A percentile compares a stretch with the other conserved stretches of the same genome.
phyloP scores from a whole-genome alignment of 768 basidiomycete genomes.

The Kwoniella europaea region DNA sequence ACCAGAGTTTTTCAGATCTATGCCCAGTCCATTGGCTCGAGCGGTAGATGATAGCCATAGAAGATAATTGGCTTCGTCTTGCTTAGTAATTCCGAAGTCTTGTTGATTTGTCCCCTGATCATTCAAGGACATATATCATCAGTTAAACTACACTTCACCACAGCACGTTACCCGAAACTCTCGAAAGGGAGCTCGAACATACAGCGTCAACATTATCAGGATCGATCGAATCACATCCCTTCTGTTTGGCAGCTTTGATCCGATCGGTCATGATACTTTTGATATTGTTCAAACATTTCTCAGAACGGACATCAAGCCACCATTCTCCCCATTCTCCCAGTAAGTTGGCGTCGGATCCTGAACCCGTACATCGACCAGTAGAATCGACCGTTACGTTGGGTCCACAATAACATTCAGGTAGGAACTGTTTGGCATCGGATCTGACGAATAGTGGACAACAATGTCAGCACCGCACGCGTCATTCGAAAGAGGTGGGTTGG shows the following conservation, averaged over 20 bases:
- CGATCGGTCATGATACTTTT: conserved; percentile 21
- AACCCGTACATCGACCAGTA: conserved; percentile 24
- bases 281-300: conserved; percentile 32
- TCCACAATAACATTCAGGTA: conserved; percentile 38
- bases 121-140: not conserved
- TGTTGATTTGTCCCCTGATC: conserved; percentile 27
- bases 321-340: conserved; percentile 43
- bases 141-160: no score
- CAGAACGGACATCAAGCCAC: conserved; percentile 41
- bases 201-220: conserved; percentile 49
- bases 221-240: conserved; percentile 47
- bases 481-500: not conserved
- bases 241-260: conserved; percentile 27
- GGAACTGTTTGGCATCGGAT: conserved; percentile 23
- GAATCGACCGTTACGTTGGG: conserved; percentile 17
- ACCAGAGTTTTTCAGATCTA: conserved; percentile 43
- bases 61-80: conserved; percentile 43
- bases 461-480: not conserved
- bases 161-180: not conserved
- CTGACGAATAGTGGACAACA: not conserved
- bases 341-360: conserved; percentile 23
- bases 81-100: conserved; percentile 34
- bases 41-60: conserved; percentile 39
- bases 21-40: conserved; percentile 15
- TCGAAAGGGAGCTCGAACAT: conserved; percentile 5